Evolutionary conservation across 306 rosid species (phyloP).

Genomic region (Quercus bicolor): DNA sequence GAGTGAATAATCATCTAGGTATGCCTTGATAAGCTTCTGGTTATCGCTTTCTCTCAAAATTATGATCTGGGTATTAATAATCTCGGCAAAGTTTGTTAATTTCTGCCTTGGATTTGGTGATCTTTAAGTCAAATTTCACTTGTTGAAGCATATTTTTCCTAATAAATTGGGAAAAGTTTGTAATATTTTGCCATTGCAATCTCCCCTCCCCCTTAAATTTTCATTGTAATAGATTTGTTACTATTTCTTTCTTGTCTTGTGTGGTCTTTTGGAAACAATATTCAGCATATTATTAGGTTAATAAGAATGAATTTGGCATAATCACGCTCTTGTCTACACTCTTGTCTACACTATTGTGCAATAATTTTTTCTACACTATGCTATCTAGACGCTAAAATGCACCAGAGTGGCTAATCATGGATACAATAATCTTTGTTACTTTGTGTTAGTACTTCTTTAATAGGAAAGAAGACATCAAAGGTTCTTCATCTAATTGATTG

Average conservation of each 20-base stretch:
- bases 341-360: neutral
- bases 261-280: neutral
- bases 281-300: neutral
- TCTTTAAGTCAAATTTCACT: neutral
- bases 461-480: neutral
- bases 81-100: conserved; percentile 7
- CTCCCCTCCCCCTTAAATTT: neutral
- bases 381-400: too few species aligned
- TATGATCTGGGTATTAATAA: conserved; percentile 5
- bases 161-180: neutral
- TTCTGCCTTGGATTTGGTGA: conserved; percentile 6
- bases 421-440: too few species aligned
- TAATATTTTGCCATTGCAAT: neutral
- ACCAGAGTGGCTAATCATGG: too few species aligned
- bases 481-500: neutral
- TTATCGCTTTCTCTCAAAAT: neutral
- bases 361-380: neutral
- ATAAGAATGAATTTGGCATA: neutral
- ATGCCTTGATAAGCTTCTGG: neutral
- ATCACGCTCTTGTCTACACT: too few species aligned
- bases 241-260: neutral
- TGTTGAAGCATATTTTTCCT: neutral
- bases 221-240: neutral
- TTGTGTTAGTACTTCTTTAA: neutral
- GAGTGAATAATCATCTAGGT: neutral